Percentiles rank a stretch among this genome's conserved stretches.
phyloP scores from a whole-genome alignment of 192 early-diverging fungal genomes.

The Coemansia sp. region DNA sequence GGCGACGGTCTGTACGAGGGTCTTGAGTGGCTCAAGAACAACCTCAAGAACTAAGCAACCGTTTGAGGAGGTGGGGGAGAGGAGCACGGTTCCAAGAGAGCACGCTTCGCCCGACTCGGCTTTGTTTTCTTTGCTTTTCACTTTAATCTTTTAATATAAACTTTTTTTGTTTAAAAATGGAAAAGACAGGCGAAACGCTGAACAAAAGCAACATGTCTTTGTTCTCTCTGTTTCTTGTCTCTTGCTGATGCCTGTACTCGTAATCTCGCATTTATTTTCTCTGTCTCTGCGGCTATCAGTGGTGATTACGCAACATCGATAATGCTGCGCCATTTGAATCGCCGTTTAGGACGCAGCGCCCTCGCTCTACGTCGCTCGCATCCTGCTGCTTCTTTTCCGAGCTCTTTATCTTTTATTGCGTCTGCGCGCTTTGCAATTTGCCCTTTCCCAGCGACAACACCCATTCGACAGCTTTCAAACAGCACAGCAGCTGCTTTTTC shows the following conservation, averaged over 20 bases:
- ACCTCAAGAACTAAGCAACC: constrained; percentile 25
- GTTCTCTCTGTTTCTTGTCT: no score
- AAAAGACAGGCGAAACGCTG: neutral
- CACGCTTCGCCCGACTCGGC: neutral
- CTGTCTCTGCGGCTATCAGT: neutral
- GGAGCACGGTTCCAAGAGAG: neutral
- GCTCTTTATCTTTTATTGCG: neutral
- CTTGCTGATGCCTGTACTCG: neutral
- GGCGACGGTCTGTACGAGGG: constrained; percentile 99
- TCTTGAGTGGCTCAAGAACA: constrained; percentile 88
- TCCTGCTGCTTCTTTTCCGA: neutral
- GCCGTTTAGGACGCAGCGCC: neutral
- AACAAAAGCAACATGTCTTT: no score
- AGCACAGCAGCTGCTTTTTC: neutral
- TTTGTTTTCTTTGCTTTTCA: neutral
- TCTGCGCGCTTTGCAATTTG: neutral
- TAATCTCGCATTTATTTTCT: neutral
- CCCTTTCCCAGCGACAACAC: neutral
- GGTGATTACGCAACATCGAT: neutral
- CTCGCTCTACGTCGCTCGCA: neutral
- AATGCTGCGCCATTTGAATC: neutral
- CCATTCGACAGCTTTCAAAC: neutral
- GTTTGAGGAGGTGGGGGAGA: no score
- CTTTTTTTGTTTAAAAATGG: neutral
- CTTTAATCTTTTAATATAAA: neutral